A percentile compares a stretch with the other conserved stretches of the same genome.
These are phyloP conservation scores for Telopea speciosissima DNA, from an alignment of 177 flowering plant species.

Conservation along the genomic window DNA sequence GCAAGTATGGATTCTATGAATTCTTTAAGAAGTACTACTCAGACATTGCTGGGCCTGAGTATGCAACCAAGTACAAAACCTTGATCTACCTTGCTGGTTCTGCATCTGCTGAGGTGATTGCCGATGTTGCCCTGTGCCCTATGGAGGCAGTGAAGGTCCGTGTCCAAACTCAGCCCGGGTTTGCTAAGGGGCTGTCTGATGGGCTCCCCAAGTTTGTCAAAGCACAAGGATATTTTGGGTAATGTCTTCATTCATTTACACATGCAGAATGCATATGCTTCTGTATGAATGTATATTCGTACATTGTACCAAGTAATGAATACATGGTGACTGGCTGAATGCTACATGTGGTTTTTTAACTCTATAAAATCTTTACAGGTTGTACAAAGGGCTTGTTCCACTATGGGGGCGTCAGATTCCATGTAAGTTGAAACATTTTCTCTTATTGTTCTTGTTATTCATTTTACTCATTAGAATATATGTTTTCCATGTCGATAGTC, in stretches of 20 bases:
- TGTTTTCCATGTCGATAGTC: neutral
- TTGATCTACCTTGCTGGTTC: slow-evolving; percentile 82
- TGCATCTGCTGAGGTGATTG: slow-evolving; percentile 86
- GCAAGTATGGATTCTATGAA: slow-evolving; percentile 81
- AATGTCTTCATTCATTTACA: slow-evolving; percentile 10
- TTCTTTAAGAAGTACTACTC: slow-evolving; percentile 80
- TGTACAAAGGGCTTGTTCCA: slow-evolving; percentile 79
- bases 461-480: neutral
- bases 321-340: no score
- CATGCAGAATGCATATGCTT: no score
- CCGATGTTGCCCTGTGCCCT: slow-evolving; percentile 79
- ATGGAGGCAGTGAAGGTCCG: slow-evolving; percentile 89
- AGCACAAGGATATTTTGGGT: slow-evolving; percentile 69
- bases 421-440: slow-evolving; percentile 41
- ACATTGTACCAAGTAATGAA: no score
- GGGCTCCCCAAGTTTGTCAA: slow-evolving; percentile 69
- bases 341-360: neutral
- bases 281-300: no score
- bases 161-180: slow-evolving; percentile 85
- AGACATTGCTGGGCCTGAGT: slow-evolving; percentile 76
- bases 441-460: neutral
- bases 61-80: slow-evolving; percentile 69
- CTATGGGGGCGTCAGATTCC: slow-evolving; percentile 91
- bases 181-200: slow-evolving; percentile 68
- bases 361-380: slow-evolving; percentile 29